Evolutionary conservation across 1,284 basidiomycete genomes (phyloP), one percentile per base, ranked within the genome.

Genomic region (Cystobasidium sp.): DNA sequence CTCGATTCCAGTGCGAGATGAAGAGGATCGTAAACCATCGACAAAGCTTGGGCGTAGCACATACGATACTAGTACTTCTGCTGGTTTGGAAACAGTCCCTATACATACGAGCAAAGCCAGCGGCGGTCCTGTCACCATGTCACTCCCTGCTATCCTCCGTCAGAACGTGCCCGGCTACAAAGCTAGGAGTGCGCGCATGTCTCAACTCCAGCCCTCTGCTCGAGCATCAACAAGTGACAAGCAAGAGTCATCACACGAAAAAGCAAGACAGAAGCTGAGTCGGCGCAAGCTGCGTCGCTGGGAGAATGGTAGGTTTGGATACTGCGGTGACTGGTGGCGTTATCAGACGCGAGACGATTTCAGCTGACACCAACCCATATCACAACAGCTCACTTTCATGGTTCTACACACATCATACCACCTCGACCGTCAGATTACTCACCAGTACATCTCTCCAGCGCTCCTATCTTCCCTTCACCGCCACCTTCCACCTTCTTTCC

Each of bases 81-180:
- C 43, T 22, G 22, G 47, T 3, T 43, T 22, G 5, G 14, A 14
- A 22, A 58, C 55, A 58, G 55, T 67, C 37, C 51, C 49, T 52
- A 41, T 52, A 49, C 64, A 47, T 24, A 10, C 31, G 10, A 10
- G 14, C 39, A 14, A 9, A 37, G 59, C 9, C 14, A 22, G 37
- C 24, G n/a, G 41, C 37, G 55, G 52, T 18, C 53, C 66, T 6
- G 53, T 65, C 37, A 24, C 62, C 18, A 56, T 73, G 55, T 65
- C 70, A 6, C 43, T 73, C n/a, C 70, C 70, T 47, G 70, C 70
- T 24, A 65, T 73, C 14, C 70, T 73, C 52, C 55, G 49, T 51
- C 70, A 73, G 70, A 73, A 73, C 41, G 53, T 73, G 18, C 62
- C 70, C n/a, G 70, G 70, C 6, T 73, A 55, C 63, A 73, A 73